phyloP scores from a whole-genome alignment of 164 flowering plant genomes.

The Cinnamomum micranthum region DNA sequence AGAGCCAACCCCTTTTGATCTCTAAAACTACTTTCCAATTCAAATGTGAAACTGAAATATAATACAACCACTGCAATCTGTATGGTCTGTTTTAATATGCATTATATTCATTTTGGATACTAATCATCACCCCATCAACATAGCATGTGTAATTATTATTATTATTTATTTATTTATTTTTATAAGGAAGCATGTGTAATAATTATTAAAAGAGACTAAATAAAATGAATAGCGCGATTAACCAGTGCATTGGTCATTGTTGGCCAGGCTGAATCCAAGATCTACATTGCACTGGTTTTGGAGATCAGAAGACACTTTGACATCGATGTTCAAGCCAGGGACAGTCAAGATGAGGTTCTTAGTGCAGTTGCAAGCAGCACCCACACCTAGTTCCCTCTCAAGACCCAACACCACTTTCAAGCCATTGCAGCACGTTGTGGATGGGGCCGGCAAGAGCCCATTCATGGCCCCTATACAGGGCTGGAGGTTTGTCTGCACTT shows the following conservation, averaged over 20 bases:
- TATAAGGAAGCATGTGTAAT: too few relatives aligned
- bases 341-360: not conserved
- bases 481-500: not conserved
- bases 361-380: not conserved
- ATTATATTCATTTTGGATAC: too few relatives aligned
- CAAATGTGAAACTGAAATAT: too few relatives aligned
- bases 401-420: not conserved
- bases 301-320: not conserved
- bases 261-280: not conserved
- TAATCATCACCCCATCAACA: too few relatives aligned
- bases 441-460: not conserved
- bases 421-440: not conserved
- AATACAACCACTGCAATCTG: too few relatives aligned
- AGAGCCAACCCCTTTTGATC: too few relatives aligned
- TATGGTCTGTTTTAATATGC: too few relatives aligned
- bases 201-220: too few relatives aligned
- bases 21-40: too few relatives aligned
- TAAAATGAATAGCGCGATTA: not conserved
- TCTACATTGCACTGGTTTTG: slow-evolving; percentile 1
- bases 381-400: not conserved
- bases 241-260: not conserved
- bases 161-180: too few relatives aligned
- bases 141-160: too few relatives aligned
- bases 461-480: not conserved
- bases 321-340: not conserved